phyloP scores from a whole-genome alignment of 768 basidiomycete species.

The Collybia mongolica region DNA sequence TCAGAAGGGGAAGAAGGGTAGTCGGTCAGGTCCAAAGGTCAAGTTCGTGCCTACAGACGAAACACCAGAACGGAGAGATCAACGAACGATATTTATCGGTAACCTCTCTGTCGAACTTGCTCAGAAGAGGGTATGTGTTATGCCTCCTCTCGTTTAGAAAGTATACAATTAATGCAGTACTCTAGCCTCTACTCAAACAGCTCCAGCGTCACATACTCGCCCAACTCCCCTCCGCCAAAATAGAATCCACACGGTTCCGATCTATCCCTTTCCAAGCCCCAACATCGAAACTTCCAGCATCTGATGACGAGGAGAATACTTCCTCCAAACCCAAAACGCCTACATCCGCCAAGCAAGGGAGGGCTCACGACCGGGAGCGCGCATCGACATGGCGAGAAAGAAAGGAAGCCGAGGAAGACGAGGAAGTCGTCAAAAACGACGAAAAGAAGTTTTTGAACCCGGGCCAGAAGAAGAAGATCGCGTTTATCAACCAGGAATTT shows the following conservation, averaged over 20 bases:
- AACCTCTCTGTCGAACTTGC: constrained; percentile 80
- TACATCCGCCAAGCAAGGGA: constrained; percentile 29
- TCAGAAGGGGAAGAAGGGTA: constrained; percentile 32
- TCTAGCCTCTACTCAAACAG: constrained; percentile 73
- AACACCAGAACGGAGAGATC: constrained; percentile 68
- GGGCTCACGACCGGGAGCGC: constrained; percentile 55
- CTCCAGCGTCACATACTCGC: constrained; percentile 76
- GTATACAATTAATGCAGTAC: not conserved
- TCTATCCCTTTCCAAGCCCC: constrained; percentile 89
- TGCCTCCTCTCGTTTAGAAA: not conserved
- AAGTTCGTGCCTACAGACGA: constrained; percentile 69
- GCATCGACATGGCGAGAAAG: constrained; percentile 57
- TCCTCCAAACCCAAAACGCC: constrained; percentile 23
- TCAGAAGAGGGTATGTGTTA: constrained; percentile 63
- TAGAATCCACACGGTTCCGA: constrained; percentile 92
- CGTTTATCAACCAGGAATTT: constrained; percentile 91
- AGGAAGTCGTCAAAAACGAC: constrained; percentile 38
- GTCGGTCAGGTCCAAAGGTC: constrained; percentile 20
- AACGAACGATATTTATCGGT: constrained; percentile 89
- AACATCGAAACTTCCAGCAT: constrained; percentile 57
- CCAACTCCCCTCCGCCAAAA: constrained; percentile 70
- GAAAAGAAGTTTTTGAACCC: constrained; percentile 74
- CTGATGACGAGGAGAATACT: constrained; percentile 26
- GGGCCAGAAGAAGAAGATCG: constrained; percentile 88
- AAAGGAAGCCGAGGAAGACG: constrained; percentile 34